Evolutionary conservation across 2,329 filamentous ascomycete species (phyloP), one percentile per base, ranked within the genome.

Genomic region (Passalora sequoiae): DNA sequence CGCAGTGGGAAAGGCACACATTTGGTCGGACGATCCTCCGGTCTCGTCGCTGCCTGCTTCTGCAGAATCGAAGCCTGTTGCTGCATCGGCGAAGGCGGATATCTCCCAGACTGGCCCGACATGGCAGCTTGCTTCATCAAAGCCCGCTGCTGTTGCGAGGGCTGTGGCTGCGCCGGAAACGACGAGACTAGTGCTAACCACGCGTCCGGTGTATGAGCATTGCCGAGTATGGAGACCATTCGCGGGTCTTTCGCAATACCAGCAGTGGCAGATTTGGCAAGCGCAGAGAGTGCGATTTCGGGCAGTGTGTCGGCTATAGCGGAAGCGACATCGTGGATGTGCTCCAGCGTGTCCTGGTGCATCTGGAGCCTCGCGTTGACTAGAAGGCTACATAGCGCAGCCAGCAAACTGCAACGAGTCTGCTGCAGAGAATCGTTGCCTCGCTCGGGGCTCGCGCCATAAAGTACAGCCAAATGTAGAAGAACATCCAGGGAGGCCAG

Each of bases 1-100:
- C 81, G 73, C 35, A 86, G 69, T 20, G 73, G 59, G 57, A 67
- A 73, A 1, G 70, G 69, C 20, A 66, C 61, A 4, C 63, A 58
- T 38, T 63, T 66, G 13, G 61, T 54, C 27, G 40, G 21, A 35
- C 44, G 30, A n/a, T 30, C 44, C 9, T 44, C 44, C 12, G 36
- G 22, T 40, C 46, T 47, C 4, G 36, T 32, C 16, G 53, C 27
- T 39, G 47, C 35, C 10, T 39, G 16, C 47, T 53, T 7, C 55
- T 58, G 9, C 15, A 43, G n/a, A 13, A 22, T 28, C 35, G 40
- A 32, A 13, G 31, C 29, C 4, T 33, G 31, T 16, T 28, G 30
- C 37, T 25, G 31, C 22, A 41, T 31, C 13, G 42, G 32, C 25
- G 46, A 31, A 7, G 32, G 30, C 8, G 31, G 40, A 16, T 19